Evolutionary conservation across 495 filamentous ascomycete genomes (phyloP), one percentile per base, ranked within the genome.

Genomic region (Glonium stellatum): DNA sequence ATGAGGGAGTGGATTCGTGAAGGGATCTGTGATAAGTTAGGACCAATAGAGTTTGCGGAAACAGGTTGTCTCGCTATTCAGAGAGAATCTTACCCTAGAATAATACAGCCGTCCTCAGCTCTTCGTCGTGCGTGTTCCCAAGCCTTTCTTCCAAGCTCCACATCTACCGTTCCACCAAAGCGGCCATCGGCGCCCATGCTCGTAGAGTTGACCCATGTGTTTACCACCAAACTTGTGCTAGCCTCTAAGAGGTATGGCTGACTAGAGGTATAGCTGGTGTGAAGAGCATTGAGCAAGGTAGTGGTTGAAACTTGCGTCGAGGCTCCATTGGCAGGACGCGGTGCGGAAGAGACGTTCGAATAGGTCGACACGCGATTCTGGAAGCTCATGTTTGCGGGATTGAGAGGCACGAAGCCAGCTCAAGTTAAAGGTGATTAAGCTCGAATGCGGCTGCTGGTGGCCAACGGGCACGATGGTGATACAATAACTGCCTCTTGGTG

Each of bases 121-220:
- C 93, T 82, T 49, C 93, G 81, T 63, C 93, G 81, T 55, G 95
- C 93, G 81, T 98, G 93, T 75, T 98, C 93, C 93, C 93, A 98
- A 27, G 91, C 93, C 68, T 89, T 81, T 15, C 84, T 78, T 1
- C 87, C 89, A 56, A 98, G 68, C 22, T 88, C 85, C 56, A 79
- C 76, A 68, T 98, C 93, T 39, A 97, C 81, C 0, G 86, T 88
- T 22, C 89, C 90, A 25, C 88, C 89, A 39, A 75, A 75, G 13
- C 79, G 80, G 27, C 86, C 88, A 66, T 88, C 84, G 0, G 79
- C 78, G 49, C 82, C 80, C 4, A 78, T 71, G 62, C 85, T 84
- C 11, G 82, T 78, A 6, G 88, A 89, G 2, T 87, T 95, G 23
- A 90, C 79, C 90, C 90, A 96, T 61, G 92, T 95, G 74, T 97